Base-by-base conservation (phyloP, 2,329 filamentous ascomycete species). In the Blastomyces gilchristii region DNA sequence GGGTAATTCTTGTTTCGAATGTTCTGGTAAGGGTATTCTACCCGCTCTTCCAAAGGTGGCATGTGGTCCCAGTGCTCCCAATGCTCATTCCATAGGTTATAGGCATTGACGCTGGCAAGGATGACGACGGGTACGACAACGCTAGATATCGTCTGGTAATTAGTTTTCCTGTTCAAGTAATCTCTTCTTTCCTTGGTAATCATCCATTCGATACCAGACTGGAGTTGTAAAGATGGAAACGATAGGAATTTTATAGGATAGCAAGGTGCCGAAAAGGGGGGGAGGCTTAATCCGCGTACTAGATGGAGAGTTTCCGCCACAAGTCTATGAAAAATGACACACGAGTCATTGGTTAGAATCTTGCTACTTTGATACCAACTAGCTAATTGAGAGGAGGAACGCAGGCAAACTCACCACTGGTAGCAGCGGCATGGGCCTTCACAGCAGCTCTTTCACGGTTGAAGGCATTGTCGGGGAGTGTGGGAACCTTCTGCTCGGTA, bases 11-110 rank as follows among this genome's bases (percentile, higher is more conserved):
- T 97, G 77, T 85, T 85, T 76, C 94, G 89, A 78, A 99, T 89
- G 84, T 99, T 99, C 85, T 96, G 90, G 86, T 96, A 99, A 65
- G 91, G 81, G 80, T 97, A 99, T 82, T 97, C 90, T 72, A 84
- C 80, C 74, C 90, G 88, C 81, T 99, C 94, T 82, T 96, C 91
- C 70, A 93, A 82, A 69, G 94, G 89, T 65, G 89, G 85, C 78
- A 90, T 80, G 81, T 97, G 93, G 61, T 78, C 80, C 85, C 88
- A 91, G 84, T 99, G 94, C 80, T 95, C 90, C 93, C 93, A 97
- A 80, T 99, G 94, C 81, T 95, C 90, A 72, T 85, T 87, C 91
- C 91, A 99, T 67, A 96, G 86, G 74, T 87, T 86, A 77, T 89
- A 96, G 72, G 92, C 92, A 78, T 99, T 99, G 79, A 87, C 81